Evolutionary conservation across 2,329 filamentous ascomycete genomes (phyloP).

Genomic region (Cercospora zeae-maydis): DNA sequence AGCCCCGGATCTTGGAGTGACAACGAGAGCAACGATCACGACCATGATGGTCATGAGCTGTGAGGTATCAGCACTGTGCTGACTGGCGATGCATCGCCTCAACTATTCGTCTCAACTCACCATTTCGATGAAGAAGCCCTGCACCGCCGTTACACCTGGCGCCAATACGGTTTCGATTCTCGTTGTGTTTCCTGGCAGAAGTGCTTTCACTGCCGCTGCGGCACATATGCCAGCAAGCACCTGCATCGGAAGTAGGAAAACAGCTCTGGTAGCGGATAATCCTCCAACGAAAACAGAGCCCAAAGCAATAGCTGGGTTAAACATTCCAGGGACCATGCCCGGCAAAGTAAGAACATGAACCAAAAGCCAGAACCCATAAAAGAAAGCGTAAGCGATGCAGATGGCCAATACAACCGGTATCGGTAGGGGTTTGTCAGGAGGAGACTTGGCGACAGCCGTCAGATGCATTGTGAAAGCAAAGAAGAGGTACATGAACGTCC

Average conservation of each 20-base stretch:
- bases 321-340: conserved; percentile 32
- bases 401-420: conserved; percentile 26
- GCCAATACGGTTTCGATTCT: conserved; percentile 29
- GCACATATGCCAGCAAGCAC: conserved; percentile 34
- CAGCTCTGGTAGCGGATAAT: conserved; percentile 26
- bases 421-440: conserved; percentile 19
- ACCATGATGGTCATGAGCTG: conserved; percentile 33
- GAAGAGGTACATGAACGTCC: conserved; percentile 38
- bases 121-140: conserved; percentile 37
- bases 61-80: conserved; percentile 6
- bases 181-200: conserved; percentile 33
- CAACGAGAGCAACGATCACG: conserved; percentile 36
- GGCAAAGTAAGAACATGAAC: conserved; percentile 34
- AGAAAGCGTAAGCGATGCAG: conserved; percentile 31
- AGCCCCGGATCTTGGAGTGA: conserved; percentile 32
- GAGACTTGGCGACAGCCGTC: conserved; percentile 28
- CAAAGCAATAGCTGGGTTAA: conserved; percentile 35
- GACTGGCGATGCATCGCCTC: not conserved
- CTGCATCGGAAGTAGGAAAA: conserved; percentile 33
- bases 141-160: conserved; percentile 27
- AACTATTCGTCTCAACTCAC: conserved; percentile 18
- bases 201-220: conserved; percentile 30
- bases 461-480: conserved; percentile 33
- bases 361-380: conserved; percentile 33
- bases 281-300: conserved; percentile 31